These are phyloP conservation scores for Plectosphaerella sp. DNA, from an alignment of 2,329 filamentous ascomycete species.

Conservation along the genomic window DNA sequence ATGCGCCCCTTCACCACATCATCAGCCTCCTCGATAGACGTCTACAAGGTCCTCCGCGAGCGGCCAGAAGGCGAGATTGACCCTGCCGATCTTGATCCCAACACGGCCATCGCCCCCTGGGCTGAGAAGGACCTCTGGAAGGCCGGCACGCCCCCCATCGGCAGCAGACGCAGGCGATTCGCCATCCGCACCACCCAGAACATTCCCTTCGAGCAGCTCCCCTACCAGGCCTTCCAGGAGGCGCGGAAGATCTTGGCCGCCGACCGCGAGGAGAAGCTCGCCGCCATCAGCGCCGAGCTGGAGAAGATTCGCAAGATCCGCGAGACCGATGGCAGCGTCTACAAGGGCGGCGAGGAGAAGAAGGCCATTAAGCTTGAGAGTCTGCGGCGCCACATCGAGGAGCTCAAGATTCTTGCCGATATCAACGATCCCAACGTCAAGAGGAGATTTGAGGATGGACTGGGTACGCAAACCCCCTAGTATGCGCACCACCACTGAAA, in stretches of 20 bases:
- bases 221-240: slow-evolving; percentile 98
- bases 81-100: slow-evolving; percentile 55
- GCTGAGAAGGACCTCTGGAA: slow-evolving; percentile 66
- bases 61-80: slow-evolving; percentile 18
- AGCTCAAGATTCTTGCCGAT: slow-evolving; percentile 83
- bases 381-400: slow-evolving; percentile 68
- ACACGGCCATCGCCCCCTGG: slow-evolving; percentile 58
- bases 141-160: slow-evolving; percentile 67
- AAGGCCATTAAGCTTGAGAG: slow-evolving; percentile 65
- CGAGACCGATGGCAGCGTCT: slow-evolving; percentile 48
- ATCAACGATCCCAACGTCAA: slow-evolving; percentile 94
- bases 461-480: slow-evolving; percentile 52
- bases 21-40: slow-evolving; percentile 24
- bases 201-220: slow-evolving; percentile 87
- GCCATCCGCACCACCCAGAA: slow-evolving; percentile 61
- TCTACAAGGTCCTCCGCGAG: slow-evolving; percentile 14
- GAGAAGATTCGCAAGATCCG: slow-evolving; percentile 65
- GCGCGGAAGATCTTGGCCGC: slow-evolving; percentile 76
- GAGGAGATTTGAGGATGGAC: slow-evolving; percentile 87
- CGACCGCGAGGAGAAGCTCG: slow-evolving; percentile 78
- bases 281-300: slow-evolving; percentile 63
- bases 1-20: slow-evolving; percentile 29
- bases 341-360: slow-evolving; percentile 57
- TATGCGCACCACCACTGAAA: background rate
- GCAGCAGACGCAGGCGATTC: slow-evolving; percentile 77